phyloP scores from a whole-genome alignment of 768 basidiomycete genomes.

The Trametes cingulata region DNA sequence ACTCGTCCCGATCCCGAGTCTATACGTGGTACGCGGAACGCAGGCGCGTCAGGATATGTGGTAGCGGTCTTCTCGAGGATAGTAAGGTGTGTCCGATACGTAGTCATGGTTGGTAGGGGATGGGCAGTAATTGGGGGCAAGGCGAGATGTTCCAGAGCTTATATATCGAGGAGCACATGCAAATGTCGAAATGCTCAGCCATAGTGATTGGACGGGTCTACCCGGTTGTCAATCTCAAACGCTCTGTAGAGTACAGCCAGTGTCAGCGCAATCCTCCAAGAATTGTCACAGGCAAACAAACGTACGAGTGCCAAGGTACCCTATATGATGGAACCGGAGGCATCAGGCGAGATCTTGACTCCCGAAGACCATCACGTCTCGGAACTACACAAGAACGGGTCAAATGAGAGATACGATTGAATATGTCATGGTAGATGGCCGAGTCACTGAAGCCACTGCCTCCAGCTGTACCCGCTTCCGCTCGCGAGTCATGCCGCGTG shows the following conservation, averaged over 20 bases:
- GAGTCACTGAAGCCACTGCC: constrained; percentile 21
- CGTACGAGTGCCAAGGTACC: constrained; percentile 5
- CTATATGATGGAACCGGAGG: constrained; percentile 9
- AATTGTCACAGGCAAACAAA: constrained; percentile 5
- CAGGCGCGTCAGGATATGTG: constrained; percentile 48
- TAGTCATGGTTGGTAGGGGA: constrained; percentile 24
- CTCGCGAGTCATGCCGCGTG: constrained; percentile 8
- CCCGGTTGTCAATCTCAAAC: constrained; percentile 24
- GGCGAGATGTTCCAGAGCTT: constrained; percentile 1
- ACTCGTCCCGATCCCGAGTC: constrained; percentile 45
- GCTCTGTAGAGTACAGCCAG: constrained; percentile 16
- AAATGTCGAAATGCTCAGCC: constrained; percentile 15
- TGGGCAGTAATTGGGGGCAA: constrained; percentile 5
- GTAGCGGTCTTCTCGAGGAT: constrained; percentile 59
- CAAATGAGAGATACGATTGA: constrained; percentile 5
- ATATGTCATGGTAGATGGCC: constrained; percentile 14
- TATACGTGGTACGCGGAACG: constrained; percentile 60
- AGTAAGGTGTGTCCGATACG: constrained; percentile 51
- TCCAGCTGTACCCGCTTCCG: not conserved
- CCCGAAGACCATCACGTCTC: constrained; percentile 1
- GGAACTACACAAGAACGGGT: constrained; percentile 11
- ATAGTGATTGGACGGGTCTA: constrained; percentile 19
- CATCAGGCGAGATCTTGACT: constrained; percentile 15
- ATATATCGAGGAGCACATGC: constrained; percentile 19
- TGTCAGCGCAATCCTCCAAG: constrained; percentile 15